These are phyloP conservation scores for Wickerhamomyces tratensis DNA, from an alignment of 805 yeast genomes.

Conservation along the genomic window DNA sequence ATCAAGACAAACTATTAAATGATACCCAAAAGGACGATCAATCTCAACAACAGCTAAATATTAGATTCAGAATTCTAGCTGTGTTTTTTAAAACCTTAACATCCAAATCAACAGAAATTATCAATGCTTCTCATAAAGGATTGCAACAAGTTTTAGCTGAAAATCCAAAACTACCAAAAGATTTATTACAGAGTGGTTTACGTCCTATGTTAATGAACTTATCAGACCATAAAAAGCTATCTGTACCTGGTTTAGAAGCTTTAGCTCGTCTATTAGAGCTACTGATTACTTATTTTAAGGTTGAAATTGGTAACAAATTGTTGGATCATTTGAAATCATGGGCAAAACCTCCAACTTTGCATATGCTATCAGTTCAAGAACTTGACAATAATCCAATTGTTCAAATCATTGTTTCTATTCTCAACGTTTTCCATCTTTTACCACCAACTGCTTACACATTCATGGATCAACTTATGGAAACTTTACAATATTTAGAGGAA, in stretches of 20 bases:
- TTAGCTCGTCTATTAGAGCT: slow-evolving; percentile 78
- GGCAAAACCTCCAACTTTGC: slow-evolving; percentile 78
- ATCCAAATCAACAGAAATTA: slow-evolving; percentile 75
- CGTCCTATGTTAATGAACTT: slow-evolving; percentile 93
- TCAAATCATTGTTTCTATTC: slow-evolving; percentile 78
- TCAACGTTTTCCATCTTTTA: slow-evolving; percentile 82
- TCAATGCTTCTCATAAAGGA: slow-evolving; percentile 90
- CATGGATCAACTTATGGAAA: slow-evolving; percentile 75
- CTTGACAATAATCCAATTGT: slow-evolving; percentile 74
- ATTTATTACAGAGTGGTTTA: slow-evolving; percentile 86
- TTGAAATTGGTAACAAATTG: slow-evolving; percentile 89
- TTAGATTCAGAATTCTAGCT: slow-evolving; percentile 78
- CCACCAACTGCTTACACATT: slow-evolving; percentile 91
- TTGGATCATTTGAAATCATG: slow-evolving; percentile 92
- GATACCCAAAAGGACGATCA: neutral
- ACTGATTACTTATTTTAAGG: slow-evolving; percentile 86
- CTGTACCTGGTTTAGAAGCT: slow-evolving; percentile 87
- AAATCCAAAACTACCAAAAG: slow-evolving; percentile 86
- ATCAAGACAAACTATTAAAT: slow-evolving; percentile 13
- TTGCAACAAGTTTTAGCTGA: slow-evolving; percentile 74
- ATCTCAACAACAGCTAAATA: slow-evolving; percentile 11
- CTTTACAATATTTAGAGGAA: slow-evolving; percentile 70
- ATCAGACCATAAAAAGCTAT: slow-evolving; percentile 85
- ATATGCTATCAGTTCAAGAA: slow-evolving; percentile 71
- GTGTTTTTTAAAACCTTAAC: slow-evolving; percentile 92